Evolutionary conservation across 768 basidiomycete species (phyloP).

Genomic region (Pulveroboletus sp.): DNA sequence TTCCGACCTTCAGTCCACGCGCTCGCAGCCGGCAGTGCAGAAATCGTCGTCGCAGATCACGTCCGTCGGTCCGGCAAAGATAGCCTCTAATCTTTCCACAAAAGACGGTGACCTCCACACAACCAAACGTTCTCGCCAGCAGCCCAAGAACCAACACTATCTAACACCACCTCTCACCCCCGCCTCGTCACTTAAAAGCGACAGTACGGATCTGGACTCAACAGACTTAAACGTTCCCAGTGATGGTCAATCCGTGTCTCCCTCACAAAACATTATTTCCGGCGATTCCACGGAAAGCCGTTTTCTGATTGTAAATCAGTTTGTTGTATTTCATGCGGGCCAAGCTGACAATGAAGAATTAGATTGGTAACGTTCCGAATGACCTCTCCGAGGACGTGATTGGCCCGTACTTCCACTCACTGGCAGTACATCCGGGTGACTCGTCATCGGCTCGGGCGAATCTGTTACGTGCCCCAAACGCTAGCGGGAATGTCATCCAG

Average conservation of each 20-base stretch:
- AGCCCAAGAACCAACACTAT: conserved; percentile 34
- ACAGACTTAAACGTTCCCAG: conserved; percentile 24
- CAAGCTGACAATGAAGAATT: conserved; percentile 13
- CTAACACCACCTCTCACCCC: conserved; percentile 72
- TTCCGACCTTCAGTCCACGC: conserved; percentile 29
- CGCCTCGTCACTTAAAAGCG: conserved; percentile 48
- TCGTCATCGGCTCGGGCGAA: conserved; percentile 3
- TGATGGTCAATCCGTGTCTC: conserved; percentile 20
- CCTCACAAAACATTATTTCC: conserved; percentile 4
- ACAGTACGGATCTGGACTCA: conserved; percentile 33
- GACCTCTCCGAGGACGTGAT: conserved; percentile 30
- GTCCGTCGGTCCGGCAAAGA: conserved; percentile 12
- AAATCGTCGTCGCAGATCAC: conserved; percentile 19
- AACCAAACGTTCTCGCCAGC: conserved; percentile 18
- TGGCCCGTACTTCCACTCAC: conserved; percentile 27
- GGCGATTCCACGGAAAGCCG: conserved; percentile 25
- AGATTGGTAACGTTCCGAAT: conserved; percentile 41
- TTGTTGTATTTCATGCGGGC: background rate
- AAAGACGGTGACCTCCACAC: conserved; percentile 19
- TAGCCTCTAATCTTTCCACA: conserved; percentile 7
- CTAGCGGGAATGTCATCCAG: conserved; percentile 41
- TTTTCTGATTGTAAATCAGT: conserved; percentile 30
- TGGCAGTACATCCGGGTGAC: conserved; percentile 20
- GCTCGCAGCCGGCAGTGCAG: conserved; percentile 18
- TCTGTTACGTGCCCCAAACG: conserved; percentile 9